Evolutionary conservation across 768 basidiomycete species (phyloP), one percentile per base, ranked within the genome.

Genomic region (Myochromella boudieri): DNA sequence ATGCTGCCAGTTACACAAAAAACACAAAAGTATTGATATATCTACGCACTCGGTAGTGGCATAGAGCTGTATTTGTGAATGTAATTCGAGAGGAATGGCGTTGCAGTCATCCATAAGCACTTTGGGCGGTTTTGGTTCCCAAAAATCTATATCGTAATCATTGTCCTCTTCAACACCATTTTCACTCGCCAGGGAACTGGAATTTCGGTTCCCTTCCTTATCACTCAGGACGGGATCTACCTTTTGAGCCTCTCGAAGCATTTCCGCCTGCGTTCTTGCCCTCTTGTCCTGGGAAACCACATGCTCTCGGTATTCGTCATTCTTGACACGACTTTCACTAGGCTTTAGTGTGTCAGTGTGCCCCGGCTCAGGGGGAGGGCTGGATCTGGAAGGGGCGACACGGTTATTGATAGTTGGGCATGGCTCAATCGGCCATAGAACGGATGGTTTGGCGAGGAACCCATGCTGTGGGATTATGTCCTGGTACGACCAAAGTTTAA

Each of bases 31-130:
- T 37, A 22, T 42, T n/a, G 17, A 22, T 20, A 20, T 44, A 36
- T 51, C 29, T 10, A 67, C 78, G 42, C 69, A 85, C 76, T 84
- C 83, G 29, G 82, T 90, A 1, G 82, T 79, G 3, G 85, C 84
- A 60, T 91, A 90, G 11, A 87, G 69, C 63, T 92, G 90, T 12
- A 91, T 89, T 56, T 88, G 87, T 1, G 81, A 74, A 15, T 66
- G 71, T 21, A 81, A 49, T 52, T 81, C 78, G 41, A 80, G 57
- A 1, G 79, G 76, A 0, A 61, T 56, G 4, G 62, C 65, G 12
- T 70, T 53, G 0, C 73, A 67, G 56, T 77, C 62, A 14, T 75
- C 63, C 77, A 80, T 80, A 20, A 79, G 62, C 2, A 81, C 74
- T 56, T 79, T 79, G 1, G 80, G 78, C 2, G 80, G 79, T 50